Percentiles rank a stretch among this genome's conserved stretches.
phyloP scores from a whole-genome alignment of 176 grass and related monocot species.

The Zoysia japonica region DNA sequence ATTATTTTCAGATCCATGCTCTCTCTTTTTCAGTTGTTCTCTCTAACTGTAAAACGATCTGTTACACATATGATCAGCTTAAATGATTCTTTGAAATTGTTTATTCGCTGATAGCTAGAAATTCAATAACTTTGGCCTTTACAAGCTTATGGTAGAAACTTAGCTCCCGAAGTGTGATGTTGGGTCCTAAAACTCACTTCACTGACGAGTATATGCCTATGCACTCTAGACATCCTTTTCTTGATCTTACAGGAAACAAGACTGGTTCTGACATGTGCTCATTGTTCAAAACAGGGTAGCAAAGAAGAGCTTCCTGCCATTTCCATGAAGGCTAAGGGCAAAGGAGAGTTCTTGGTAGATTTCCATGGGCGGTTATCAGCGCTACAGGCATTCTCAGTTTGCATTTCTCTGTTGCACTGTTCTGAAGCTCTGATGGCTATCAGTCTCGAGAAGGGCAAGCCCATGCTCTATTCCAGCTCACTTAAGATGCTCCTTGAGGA shows the following conservation, averaged over 20 bases:
- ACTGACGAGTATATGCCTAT: background rate
- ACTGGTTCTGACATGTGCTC: background rate
- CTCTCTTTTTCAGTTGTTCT: background rate
- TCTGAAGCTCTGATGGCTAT: slow-evolving; percentile 55
- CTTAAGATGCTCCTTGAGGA: slow-evolving; percentile 86
- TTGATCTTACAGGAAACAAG: slow-evolving; percentile 25
- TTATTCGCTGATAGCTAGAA: slow-evolving; percentile 15
- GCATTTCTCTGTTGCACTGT: slow-evolving; percentile 77
- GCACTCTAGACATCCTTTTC: background rate
- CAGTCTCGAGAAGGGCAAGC: slow-evolving; percentile 66
- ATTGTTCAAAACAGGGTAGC: slow-evolving; percentile 69
- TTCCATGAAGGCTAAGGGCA: slow-evolving; percentile 62
- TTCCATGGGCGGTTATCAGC: slow-evolving; percentile 79
- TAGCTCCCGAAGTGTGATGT: background rate
- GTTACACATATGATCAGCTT: background rate
- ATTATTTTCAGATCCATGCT: background rate
- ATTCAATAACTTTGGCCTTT: background rate
- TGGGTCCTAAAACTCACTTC: background rate
- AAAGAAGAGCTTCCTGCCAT: slow-evolving; percentile 74
- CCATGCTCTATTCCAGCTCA: slow-evolving; percentile 75
- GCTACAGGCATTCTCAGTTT: slow-evolving; percentile 86
- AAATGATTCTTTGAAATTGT: background rate
- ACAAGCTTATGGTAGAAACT: slow-evolving; percentile 4
- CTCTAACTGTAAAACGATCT: background rate
- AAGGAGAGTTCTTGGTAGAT: slow-evolving; percentile 73